Evolutionary conservation across 2,329 filamentous ascomycete genomes (phyloP).

Genomic region (Fusarium tuaranense): DNA sequence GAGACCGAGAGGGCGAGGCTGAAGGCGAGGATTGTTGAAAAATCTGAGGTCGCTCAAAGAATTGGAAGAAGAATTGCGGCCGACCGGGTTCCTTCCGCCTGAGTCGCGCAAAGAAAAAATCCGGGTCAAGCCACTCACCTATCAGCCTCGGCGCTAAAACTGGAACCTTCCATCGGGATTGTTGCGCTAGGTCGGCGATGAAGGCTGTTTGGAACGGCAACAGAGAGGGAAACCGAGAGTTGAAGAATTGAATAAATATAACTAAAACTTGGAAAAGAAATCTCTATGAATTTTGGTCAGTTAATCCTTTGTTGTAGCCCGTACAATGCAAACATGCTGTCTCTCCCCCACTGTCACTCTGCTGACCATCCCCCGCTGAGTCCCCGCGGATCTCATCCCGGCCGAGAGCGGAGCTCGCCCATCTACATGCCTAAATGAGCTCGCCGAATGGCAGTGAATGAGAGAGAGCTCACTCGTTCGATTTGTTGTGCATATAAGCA

Average conservation of each 20-base stretch:
- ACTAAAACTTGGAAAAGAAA: not conserved
- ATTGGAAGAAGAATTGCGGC: conserved; percentile 33
- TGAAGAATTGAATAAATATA: not conserved
- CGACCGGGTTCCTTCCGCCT: conserved; percentile 10
- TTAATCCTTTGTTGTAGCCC: not conserved
- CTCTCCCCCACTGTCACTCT: not conserved
- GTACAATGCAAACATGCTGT: not conserved
- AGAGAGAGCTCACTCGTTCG: not conserved
- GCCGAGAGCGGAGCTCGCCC: conserved; percentile 20
- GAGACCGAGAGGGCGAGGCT: conserved; percentile 20
- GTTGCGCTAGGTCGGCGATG: not conserved
- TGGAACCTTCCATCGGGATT: conserved; percentile 22
- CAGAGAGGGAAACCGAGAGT: not conserved
- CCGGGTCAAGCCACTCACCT: not conserved
- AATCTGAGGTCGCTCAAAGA: conserved; percentile 31
- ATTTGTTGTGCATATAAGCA: not conserved
- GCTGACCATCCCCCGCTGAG: conserved; percentile 13
- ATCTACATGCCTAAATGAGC: conserved; percentile 36
- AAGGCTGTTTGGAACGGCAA: not conserved
- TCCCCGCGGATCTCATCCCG: conserved; percentile 12
- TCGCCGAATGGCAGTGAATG: conserved; percentile 32
- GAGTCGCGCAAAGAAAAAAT: conserved; percentile 25
- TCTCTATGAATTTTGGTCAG: not conserved
- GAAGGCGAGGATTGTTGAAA: conserved; percentile 33
- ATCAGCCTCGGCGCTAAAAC: conserved; percentile 21